These are phyloP conservation scores for Pseudocercospora ulei DNA, from an alignment of 2,329 filamentous ascomycete species.

Conservation along the genomic window DNA sequence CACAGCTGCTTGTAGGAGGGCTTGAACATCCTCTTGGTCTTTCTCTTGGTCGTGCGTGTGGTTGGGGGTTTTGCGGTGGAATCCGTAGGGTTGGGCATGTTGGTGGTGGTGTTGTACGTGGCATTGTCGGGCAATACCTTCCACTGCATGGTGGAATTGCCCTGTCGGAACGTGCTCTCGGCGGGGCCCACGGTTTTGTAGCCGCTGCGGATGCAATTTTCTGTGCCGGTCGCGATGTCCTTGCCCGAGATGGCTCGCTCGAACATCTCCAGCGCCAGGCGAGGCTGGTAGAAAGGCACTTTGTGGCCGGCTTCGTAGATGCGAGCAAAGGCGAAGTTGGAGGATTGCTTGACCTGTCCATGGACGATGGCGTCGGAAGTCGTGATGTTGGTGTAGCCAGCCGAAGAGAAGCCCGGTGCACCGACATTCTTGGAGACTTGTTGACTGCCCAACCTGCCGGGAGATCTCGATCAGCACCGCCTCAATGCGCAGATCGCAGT, in stretches of 20 bases:
- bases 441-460: slow-evolving; percentile 32
- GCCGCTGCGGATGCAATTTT: slow-evolving; percentile 3
- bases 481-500: no score
- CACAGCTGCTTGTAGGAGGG: slow-evolving; percentile 5
- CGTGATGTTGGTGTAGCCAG: slow-evolving; percentile 43
- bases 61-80: slow-evolving; percentile 4
- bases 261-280: slow-evolving; percentile 42
- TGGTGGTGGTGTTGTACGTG: slow-evolving; percentile 37
- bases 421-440: slow-evolving; percentile 36
- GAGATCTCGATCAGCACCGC: background rate
- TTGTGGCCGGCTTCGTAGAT: slow-evolving; percentile 44
- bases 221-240: slow-evolving; percentile 45
- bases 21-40: slow-evolving; percentile 15
- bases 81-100: slow-evolving; percentile 17
- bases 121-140: slow-evolving; percentile 36
- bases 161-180: slow-evolving; percentile 34
- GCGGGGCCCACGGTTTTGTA: slow-evolving; percentile 25
- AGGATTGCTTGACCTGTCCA: slow-evolving; percentile 46
- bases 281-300: slow-evolving; percentile 47
- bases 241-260: slow-evolving; percentile 41
- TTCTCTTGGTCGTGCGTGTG: background rate
- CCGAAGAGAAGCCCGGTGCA: slow-evolving; percentile 37
- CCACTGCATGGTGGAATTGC: slow-evolving; percentile 41
- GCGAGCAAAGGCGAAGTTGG: slow-evolving; percentile 43
- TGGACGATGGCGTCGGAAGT: slow-evolving; percentile 42